These are phyloP conservation scores for Penicillium freii DNA, from an alignment of 2,329 filamentous ascomycete species.

Conservation along the genomic window DNA sequence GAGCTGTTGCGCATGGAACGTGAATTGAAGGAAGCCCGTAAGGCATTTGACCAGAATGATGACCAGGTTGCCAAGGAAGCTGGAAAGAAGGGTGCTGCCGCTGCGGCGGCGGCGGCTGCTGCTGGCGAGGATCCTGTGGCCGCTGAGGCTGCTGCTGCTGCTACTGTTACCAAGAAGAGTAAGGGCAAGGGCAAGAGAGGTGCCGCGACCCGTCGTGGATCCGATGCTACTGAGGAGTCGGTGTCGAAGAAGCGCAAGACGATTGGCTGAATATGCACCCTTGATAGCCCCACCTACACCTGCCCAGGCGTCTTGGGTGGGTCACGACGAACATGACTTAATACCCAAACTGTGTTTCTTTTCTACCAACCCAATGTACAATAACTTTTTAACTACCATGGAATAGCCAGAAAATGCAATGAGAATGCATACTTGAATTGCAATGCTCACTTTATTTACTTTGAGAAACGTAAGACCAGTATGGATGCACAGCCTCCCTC, in stretches of 20 bases:
- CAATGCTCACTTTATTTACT: neutral
- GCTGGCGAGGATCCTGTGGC: conserved; percentile 30
- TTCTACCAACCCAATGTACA: neutral
- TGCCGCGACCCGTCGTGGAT: conserved; percentile 29
- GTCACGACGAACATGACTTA: neutral
- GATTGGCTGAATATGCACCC: conserved; percentile 8
- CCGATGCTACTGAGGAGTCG: conserved; percentile 38
- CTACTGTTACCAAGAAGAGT: conserved; percentile 30
- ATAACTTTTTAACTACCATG: neutral
- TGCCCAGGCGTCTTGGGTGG: neutral
- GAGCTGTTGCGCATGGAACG: conserved; percentile 87
- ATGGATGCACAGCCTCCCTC: too few relatives aligned
- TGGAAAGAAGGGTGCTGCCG: conserved; percentile 32
- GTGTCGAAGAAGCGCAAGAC: conserved; percentile 37
- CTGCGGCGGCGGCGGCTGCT: conserved; percentile 26
- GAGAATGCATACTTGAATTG: too few relatives aligned
- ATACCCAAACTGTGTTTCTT: neutral
- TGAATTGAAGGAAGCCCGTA: conserved; percentile 78
- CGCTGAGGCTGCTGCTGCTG: conserved; percentile 21
- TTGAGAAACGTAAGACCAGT: neutral
- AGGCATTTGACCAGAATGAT: conserved; percentile 52
- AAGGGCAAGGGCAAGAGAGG: conserved; percentile 40
- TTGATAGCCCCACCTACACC: neutral
- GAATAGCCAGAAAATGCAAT: neutral
- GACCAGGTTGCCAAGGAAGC: conserved; percentile 43